These are phyloP conservation scores for Rutstroemia sydowiana DNA, from an alignment of 2,329 filamentous ascomycete species.

Conservation along the genomic window DNA sequence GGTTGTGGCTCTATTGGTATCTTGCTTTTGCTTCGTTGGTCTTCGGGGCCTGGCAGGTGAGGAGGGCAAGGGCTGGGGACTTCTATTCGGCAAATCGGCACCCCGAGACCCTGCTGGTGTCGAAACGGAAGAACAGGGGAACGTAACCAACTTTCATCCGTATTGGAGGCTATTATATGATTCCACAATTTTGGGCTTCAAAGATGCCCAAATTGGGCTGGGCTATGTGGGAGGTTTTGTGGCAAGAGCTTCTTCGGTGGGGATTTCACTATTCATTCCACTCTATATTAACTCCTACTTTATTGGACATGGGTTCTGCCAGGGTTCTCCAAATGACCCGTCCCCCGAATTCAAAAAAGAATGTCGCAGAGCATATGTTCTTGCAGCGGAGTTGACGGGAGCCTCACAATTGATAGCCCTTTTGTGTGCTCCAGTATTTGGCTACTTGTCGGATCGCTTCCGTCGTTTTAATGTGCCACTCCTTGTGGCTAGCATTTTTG, in stretches of 20 bases:
- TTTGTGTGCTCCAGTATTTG: constrained; percentile 78
- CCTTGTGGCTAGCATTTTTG: constrained; percentile 61
- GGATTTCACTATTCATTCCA: constrained; percentile 90
- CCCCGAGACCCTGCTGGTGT: constrained; percentile 16
- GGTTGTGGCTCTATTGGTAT: constrained; percentile 61
- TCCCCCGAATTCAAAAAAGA: constrained; percentile 73
- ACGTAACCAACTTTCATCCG: constrained; percentile 36
- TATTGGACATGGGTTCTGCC: constrained; percentile 71
- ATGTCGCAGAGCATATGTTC: constrained; percentile 78
- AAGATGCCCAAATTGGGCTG: constrained; percentile 70
- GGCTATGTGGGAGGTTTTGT: constrained; percentile 94
- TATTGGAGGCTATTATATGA: constrained; percentile 54
- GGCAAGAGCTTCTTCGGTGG: constrained; percentile 86
- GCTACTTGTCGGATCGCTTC: constrained; percentile 69
- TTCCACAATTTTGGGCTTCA: constrained; percentile 63
- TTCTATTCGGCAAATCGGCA: constrained; percentile 40
- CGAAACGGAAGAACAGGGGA: background rate
- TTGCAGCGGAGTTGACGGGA: constrained; percentile 81
- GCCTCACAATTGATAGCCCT: constrained; percentile 83
- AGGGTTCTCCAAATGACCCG: constrained; percentile 54
- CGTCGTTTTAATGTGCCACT: constrained; percentile 66
- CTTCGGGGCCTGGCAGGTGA: constrained; percentile 64
- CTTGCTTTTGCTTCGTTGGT: constrained; percentile 70
- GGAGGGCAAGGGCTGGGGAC: constrained; percentile 64
- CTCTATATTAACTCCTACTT: constrained; percentile 90